phyloP scores from a whole-genome alignment of 2,329 filamentous ascomycete genomes.

The Lanzia echinophila region DNA sequence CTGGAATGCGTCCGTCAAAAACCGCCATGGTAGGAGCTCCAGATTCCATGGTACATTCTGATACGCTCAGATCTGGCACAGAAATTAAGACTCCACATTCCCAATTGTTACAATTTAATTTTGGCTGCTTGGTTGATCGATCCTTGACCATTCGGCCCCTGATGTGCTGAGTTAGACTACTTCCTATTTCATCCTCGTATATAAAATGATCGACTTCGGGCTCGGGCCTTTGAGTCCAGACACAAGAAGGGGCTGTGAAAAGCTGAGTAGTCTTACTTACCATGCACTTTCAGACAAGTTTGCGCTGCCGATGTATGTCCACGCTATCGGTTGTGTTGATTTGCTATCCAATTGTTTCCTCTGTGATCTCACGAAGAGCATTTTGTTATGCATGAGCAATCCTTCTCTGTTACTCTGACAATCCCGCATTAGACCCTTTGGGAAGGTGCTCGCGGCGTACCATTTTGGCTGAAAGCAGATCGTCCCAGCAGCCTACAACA shows the following conservation, averaged over 20 bases:
- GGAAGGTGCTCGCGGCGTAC: conserved; percentile 67
- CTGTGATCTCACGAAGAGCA: conserved; percentile 46
- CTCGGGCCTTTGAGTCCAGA: too few species aligned
- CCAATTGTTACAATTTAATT: conserved; percentile 86
- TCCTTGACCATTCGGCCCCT: conserved; percentile 76
- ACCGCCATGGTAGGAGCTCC: conserved; percentile 28
- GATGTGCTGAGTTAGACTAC: not conserved
- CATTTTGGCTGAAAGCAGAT: conserved; percentile 68
- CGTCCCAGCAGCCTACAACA: conserved; percentile 61
- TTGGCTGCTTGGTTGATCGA: conserved; percentile 57
- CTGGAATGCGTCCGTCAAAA: conserved; percentile 50
- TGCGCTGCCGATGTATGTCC: conserved; percentile 83
- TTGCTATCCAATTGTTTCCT: not conserved
- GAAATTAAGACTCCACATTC: conserved; percentile 82
- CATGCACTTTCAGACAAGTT: conserved; percentile 93
- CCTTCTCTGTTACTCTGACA: conserved; percentile 64
- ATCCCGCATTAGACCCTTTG: conserved; percentile 64
- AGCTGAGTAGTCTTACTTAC: conserved; percentile 37
- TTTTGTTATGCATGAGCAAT: conserved; percentile 83
- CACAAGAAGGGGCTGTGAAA: too few species aligned
- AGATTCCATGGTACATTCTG: conserved; percentile 1
- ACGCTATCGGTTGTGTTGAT: conserved; percentile 41
- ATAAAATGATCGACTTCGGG: too few species aligned
- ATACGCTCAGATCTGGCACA: not conserved
- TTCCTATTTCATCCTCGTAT: not conserved